These are phyloP conservation scores for Sextonia rubra DNA, from an alignment of 164 flowering plant genomes.

Conservation along the genomic window DNA sequence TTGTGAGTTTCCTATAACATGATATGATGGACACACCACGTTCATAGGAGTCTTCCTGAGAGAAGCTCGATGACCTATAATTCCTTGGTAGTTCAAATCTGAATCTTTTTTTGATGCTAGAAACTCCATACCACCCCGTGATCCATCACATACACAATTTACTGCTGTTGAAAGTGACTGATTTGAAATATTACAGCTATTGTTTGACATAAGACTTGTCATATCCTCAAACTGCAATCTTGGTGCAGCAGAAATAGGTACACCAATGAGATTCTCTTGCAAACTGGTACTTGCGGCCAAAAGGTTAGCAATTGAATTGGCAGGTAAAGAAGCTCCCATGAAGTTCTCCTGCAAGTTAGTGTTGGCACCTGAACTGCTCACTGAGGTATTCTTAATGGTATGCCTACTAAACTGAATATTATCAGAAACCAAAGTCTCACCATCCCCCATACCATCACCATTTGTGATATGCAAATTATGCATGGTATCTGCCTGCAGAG, in stretches of 20 bases:
- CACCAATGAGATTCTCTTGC: constrained; percentile 27
- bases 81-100: constrained; percentile 11
- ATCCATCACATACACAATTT: constrained; percentile 24
- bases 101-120: constrained; percentile 8
- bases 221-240: constrained; percentile 24
- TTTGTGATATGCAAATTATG: constrained; percentile 13
- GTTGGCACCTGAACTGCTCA: constrained; percentile 8
- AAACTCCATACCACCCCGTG: constrained; percentile 6
- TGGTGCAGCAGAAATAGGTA: constrained; percentile 19
- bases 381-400: constrained; percentile 11
- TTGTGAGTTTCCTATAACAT: constrained; percentile 16
- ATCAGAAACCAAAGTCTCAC: constrained; percentile 16
- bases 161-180: constrained; percentile 19
- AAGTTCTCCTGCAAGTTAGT: constrained; percentile 26
- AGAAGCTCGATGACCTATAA: constrained; percentile 17
- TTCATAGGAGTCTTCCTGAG: constrained; percentile 13
- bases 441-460: constrained; percentile 12
- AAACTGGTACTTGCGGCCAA: constrained; percentile 23
- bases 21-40: constrained; percentile 21
- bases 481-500: constrained; percentile 26
- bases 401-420: constrained; percentile 13
- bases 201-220: constrained; percentile 20
- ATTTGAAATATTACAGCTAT: constrained; percentile 23
- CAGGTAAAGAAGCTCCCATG: constrained; percentile 26
- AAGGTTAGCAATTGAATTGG: constrained; percentile 31